These are phyloP conservation scores for Lactarius psammicola DNA, from an alignment of 768 basidiomycete species.

Conservation along the genomic window DNA sequence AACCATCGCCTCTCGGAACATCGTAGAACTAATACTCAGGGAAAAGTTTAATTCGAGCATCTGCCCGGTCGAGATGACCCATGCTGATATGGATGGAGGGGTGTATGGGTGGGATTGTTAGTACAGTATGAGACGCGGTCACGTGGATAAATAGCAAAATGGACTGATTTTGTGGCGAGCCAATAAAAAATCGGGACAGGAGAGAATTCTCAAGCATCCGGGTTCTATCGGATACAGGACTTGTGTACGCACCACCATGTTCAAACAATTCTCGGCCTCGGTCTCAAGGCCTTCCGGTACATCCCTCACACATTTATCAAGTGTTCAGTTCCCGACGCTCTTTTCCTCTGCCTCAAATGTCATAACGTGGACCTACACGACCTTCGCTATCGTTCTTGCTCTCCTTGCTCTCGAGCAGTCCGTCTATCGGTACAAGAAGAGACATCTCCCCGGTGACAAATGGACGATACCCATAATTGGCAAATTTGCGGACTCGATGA, in stretches of 20 bases:
- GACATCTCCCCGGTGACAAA: constrained; percentile 75
- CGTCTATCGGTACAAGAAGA: constrained; percentile 88
- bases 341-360: constrained; percentile 38
- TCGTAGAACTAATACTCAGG: constrained; percentile 73
- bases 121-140: background rate
- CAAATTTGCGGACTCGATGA: constrained; percentile 89
- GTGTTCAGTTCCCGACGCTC: constrained; percentile 50
- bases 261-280: constrained; percentile 36
- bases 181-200: constrained; percentile 7
- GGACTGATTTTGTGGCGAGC: constrained; percentile 21
- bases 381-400: constrained; percentile 62
- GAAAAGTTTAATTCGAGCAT: constrained; percentile 72
- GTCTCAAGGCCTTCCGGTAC: constrained; percentile 46
- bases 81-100: background rate
- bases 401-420: constrained; percentile 86
- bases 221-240: background rate
- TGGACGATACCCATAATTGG: constrained; percentile 99
- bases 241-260: constrained; percentile 20
- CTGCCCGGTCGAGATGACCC: constrained; percentile 41
- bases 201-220: background rate
- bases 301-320: constrained; percentile 41
- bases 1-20: constrained; percentile 77
- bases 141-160: constrained; percentile 7
- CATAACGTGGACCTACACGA: constrained; percentile 62
- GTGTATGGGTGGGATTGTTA: constrained; percentile 29